phyloP scores from a whole-genome alignment of 2,329 filamentous ascomycete species.

The Pestalotiopsis fici region DNA sequence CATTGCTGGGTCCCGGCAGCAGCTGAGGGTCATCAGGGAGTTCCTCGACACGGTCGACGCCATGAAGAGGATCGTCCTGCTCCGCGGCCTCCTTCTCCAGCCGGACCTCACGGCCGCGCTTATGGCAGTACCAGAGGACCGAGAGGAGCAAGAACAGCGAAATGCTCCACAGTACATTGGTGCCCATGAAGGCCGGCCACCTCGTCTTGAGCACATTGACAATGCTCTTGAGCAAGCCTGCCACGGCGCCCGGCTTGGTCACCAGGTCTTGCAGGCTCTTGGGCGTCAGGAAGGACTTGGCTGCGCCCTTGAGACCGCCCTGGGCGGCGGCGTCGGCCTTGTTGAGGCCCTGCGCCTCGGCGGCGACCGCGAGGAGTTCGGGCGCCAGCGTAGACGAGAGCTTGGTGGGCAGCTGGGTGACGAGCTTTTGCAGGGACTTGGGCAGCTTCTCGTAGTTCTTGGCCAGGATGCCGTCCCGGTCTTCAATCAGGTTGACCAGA shows the following conservation, averaged over 20 bases:
- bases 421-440: slow-evolving; percentile 78
- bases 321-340: slow-evolving; percentile 46
- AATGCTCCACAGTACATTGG: slow-evolving; percentile 88
- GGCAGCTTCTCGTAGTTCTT: slow-evolving; percentile 70
- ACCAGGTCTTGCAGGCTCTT: slow-evolving; percentile 77
- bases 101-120: slow-evolving; percentile 84
- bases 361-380: slow-evolving; percentile 77
- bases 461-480: slow-evolving; percentile 61
- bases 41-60: slow-evolving; percentile 46
- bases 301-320: slow-evolving; percentile 53
- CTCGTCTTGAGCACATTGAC: slow-evolving; percentile 83
- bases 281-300: slow-evolving; percentile 68
- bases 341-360: slow-evolving; percentile 70
- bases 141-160: slow-evolving; percentile 88
- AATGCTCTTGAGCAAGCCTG: slow-evolving; percentile 84
- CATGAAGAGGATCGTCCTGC: slow-evolving; percentile 39
- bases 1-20: slow-evolving; percentile 30
- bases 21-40: slow-evolving; percentile 49
- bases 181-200: slow-evolving; percentile 89
- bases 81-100: slow-evolving; percentile 61
- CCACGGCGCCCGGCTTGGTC: slow-evolving; percentile 83
- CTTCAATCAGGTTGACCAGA: slow-evolving; percentile 65
- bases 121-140: slow-evolving; percentile 97
- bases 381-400: slow-evolving; percentile 75
- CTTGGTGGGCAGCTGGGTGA: slow-evolving; percentile 81